These are phyloP conservation scores for Alternaria sp. DNA, from an alignment of 2,329 filamentous ascomycete species.

Conservation along the genomic window DNA sequence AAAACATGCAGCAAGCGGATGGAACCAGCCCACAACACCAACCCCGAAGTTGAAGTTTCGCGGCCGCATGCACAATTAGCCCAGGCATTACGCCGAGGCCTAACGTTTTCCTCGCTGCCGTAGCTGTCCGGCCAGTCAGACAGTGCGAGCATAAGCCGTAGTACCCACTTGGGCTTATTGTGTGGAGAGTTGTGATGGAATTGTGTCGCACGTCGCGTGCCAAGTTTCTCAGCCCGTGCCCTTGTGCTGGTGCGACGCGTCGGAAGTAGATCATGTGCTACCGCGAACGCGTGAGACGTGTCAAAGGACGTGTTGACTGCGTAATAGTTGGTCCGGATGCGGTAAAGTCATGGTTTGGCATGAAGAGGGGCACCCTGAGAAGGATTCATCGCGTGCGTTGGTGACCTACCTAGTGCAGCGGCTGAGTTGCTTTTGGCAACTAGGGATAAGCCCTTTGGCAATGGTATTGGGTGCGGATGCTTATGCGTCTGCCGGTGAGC, in stretches of 20 bases:
- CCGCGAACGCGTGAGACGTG: slow-evolving; percentile 36
- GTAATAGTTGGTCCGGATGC: slow-evolving; percentile 12
- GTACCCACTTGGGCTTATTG: slow-evolving; percentile 9
- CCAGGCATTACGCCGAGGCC: slow-evolving; percentile 25
- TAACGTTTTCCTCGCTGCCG: slow-evolving; percentile 12
- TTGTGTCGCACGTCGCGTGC: slow-evolving; percentile 19
- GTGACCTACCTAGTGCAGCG: slow-evolving; percentile 9
- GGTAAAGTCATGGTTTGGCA: slow-evolving; percentile 6
- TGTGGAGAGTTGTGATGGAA: slow-evolving; percentile 7
- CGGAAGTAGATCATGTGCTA: slow-evolving; percentile 21
- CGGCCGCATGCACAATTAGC: slow-evolving; percentile 14
- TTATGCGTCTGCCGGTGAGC: slow-evolving; percentile 8
- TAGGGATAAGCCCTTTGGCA: slow-evolving; percentile 1
- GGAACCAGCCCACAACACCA: slow-evolving; percentile 24
- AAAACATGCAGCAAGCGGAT: slow-evolving; percentile 21
- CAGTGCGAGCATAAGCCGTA: not conserved
- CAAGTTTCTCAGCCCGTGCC: slow-evolving; percentile 2
- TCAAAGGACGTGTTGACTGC: slow-evolving; percentile 9
- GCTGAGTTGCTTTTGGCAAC: slow-evolving; percentile 8
- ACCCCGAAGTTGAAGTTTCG: slow-evolving; percentile 22
- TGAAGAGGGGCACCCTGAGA: not conserved
- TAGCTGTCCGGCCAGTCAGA: slow-evolving; percentile 7
- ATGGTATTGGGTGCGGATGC: not conserved
- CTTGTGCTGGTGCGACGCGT: slow-evolving; percentile 26
- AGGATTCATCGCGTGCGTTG: not conserved